Conservation (phyloP, 2,329 filamentous ascomycete species). For the Boeremia exigua region DNA sequence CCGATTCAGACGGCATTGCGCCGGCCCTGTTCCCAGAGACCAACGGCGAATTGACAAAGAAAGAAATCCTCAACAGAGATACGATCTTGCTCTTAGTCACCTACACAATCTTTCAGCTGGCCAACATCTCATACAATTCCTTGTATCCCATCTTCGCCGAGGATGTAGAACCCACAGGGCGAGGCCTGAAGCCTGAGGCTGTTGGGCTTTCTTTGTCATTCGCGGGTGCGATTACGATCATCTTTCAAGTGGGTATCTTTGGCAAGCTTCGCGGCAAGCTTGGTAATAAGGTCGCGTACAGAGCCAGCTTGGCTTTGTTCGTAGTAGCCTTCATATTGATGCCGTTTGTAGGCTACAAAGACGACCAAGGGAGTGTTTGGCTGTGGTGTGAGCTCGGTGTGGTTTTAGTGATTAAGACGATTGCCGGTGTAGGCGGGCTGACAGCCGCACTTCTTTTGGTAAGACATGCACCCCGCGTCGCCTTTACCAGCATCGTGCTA, state of each 20-base stretch:
- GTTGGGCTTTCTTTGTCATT: slow-evolving; percentile 87
- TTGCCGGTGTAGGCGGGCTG: slow-evolving; percentile 86
- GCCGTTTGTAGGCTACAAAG: slow-evolving; percentile 84
- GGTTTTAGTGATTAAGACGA: slow-evolving; percentile 85
- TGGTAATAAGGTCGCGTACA: slow-evolving; percentile 86
- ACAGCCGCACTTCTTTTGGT: slow-evolving; percentile 89
- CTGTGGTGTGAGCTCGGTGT: slow-evolving; percentile 81
- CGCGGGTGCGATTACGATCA: slow-evolving; percentile 81
- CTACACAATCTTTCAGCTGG: slow-evolving; percentile 91
- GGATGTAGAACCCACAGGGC: slow-evolving; percentile 75
- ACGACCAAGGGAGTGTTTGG: slow-evolving; percentile 66
- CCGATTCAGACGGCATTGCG: slow-evolving; percentile 48
- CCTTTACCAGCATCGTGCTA: slow-evolving; percentile 10
- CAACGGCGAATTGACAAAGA: slow-evolving; percentile 54
- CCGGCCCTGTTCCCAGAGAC: slow-evolving; percentile 53
- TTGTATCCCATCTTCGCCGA: slow-evolving; percentile 93
- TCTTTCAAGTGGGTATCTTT: slow-evolving; percentile 89
- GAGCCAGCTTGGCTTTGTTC: slow-evolving; percentile 77
- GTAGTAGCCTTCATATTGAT: slow-evolving; percentile 83
- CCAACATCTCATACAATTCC: slow-evolving; percentile 94
- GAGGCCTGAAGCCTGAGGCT: slow-evolving; percentile 74
- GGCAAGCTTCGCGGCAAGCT: slow-evolving; percentile 76
- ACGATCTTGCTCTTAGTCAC: slow-evolving; percentile 82
- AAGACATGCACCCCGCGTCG: slow-evolving; percentile 44
- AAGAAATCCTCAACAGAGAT: slow-evolving; percentile 75